Evolutionary conservation across 257 asterid species (phyloP).

Genomic region (Linderniella brevidens): DNA sequence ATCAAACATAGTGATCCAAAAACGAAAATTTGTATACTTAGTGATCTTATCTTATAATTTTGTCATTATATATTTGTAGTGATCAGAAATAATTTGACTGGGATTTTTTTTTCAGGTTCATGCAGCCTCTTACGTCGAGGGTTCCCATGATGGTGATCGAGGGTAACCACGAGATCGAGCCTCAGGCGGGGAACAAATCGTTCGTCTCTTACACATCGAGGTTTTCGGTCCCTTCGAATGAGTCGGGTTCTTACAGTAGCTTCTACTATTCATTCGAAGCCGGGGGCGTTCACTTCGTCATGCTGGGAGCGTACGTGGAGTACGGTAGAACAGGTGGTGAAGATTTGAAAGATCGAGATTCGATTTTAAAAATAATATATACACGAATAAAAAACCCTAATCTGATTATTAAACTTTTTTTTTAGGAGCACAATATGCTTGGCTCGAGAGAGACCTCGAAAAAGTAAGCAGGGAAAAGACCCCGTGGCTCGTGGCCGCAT

Average conservation of each 20-base stretch:
- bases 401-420: not conserved
- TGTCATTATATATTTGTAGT: too few species aligned
- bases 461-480: conserved; percentile 35
- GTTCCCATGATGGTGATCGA: conserved; percentile 82
- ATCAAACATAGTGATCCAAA: too few species aligned
- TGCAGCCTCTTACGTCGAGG: conserved; percentile 65
- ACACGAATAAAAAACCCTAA: too few species aligned
- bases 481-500: conserved; percentile 73
- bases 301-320: conserved; percentile 76
- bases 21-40: too few species aligned
- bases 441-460: conserved; percentile 56
- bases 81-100: too few species aligned
- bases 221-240: conserved; percentile 66
- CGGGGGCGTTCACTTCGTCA: conserved; percentile 68
- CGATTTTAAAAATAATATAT: too few species aligned
- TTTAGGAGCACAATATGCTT: conserved; percentile 55
- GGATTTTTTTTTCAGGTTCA: conserved; percentile 30
- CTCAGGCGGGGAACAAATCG: conserved; percentile 34
- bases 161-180: conserved; percentile 93
- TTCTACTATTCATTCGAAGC: conserved; percentile 75
- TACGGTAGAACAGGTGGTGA: conserved; percentile 47
- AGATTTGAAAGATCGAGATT: not conserved
- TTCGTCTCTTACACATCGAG: conserved; percentile 50
- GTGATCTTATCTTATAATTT: too few species aligned
- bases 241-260: conserved; percentile 45